Conservation (phyloP, 441 rosid genomes). For the Mallotus japonicus region DNA sequence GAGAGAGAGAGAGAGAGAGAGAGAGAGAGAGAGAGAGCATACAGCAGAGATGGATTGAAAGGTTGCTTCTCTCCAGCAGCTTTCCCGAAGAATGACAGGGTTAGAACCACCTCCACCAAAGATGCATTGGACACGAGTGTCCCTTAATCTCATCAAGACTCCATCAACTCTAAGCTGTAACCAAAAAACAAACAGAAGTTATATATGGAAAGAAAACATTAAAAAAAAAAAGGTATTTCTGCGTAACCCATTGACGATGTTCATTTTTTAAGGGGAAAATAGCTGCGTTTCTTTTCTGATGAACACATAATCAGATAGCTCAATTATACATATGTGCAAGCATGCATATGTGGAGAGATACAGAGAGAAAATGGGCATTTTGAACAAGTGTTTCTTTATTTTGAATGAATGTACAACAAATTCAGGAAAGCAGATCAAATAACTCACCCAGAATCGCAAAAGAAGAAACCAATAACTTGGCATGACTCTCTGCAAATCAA, state of each 20-base stretch:
- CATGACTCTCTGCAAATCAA: conserved; percentile 80
- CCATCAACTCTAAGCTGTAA: conserved; percentile 97
- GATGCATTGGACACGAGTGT: conserved; percentile 76
- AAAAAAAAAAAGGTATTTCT: neutral
- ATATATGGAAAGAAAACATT: neutral
- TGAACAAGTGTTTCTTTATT: neutral
- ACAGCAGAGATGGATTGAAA: conserved; percentile 70
- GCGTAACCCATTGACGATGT: neutral
- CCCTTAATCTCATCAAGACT: conserved; percentile 90
- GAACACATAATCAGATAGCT: no score
- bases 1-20: neutral
- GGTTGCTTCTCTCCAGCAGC: conserved; percentile 91
- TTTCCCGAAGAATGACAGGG: conserved; percentile 74
- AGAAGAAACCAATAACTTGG: conserved; percentile 97
- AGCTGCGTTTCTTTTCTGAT: no score
- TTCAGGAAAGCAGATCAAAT: conserved; percentile 2
- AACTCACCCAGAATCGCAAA: conserved; percentile 92
- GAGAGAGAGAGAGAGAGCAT: conserved; percentile 22
- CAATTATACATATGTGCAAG: neutral
- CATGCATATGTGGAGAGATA: neutral
- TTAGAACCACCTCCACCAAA: conserved; percentile 42
- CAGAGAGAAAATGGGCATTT: neutral
- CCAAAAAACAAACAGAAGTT: conserved; percentile 5
- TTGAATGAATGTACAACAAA: neutral
- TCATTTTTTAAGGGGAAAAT: neutral